Base-by-base conservation (phyloP, 352 stramenopile genomes). In the Globisporangium spinosum region DNA sequence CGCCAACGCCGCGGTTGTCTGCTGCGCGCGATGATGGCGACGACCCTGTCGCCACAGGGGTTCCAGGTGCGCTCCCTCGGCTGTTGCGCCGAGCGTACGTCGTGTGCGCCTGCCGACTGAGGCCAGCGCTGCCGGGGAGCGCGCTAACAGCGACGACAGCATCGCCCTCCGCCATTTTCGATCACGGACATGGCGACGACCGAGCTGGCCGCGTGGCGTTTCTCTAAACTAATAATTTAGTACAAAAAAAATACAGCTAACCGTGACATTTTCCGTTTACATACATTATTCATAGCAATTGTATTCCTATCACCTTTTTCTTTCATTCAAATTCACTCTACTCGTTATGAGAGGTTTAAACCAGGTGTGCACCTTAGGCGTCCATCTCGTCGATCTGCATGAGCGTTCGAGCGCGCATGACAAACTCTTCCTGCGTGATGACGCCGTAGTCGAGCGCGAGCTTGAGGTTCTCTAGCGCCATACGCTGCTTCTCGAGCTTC, bases 391-490 rank as follows among this genome's bases (percentile, higher is more conserved):
- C 25, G 5, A 59, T 25, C 25, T 59, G 8, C 54, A 59, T 59
- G 1, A 59, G 7, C 54, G 6, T 32, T 13, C 54, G 27, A 40
- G 25, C 27, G 15, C 25, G 27, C 54, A 2, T 17, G 17, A 59
- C 27, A 40, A 59, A 59, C 27, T 40, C 15, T 23, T 59, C 54
- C 54, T 59, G 54, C 25, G 54, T 59, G 15, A 40, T 15, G 25
- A 59, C 15, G 15, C 27, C 54, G 54, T 17, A 59, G 54, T 59
- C 27, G 15, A 59, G 53, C 6, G 53, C 25, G 12, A 58, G 13
- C 53, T 58, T 58, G 53, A 58, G 53, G 25, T 58, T 58, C 25
- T 58, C 25, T 1, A 58, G 23, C 25, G 25, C 29, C 53, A 32
- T 32, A 7, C 53, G 53, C 25, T 58, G 53, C 15, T 32, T 22